Percentiles rank a stretch among this genome's conserved stretches.
Conservation (phyloP, 371 early-diverging fungal species). For the Mucor lusitanicus region DNA sequence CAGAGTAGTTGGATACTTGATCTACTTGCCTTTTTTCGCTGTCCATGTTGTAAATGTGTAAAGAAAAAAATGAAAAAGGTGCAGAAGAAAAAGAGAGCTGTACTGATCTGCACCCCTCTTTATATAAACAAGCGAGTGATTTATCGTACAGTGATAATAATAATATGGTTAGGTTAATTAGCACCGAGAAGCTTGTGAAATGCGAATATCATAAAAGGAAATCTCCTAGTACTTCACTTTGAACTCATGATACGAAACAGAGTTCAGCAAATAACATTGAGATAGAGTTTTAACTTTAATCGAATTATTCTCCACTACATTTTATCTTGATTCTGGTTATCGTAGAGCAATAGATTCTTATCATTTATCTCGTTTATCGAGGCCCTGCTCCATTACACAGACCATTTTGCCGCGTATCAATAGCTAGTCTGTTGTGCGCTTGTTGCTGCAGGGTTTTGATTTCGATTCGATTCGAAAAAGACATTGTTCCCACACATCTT, state of each 20-base stretch:
- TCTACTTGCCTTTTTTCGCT: constrained; percentile 9
- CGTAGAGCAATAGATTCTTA: background rate
- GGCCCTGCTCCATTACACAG: background rate
- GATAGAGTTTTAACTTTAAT: background rate
- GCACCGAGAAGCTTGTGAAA: background rate
- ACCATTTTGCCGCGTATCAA: background rate
- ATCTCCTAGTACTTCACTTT: background rate
- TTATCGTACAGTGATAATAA: background rate
- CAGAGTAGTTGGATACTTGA: background rate
- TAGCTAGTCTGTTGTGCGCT: background rate
- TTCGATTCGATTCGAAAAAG: background rate
- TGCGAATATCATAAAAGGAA: background rate
- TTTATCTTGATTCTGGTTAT: background rate
- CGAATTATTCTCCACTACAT: background rate
- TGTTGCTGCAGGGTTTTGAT: background rate
- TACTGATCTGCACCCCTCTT: background rate
- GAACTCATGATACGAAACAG: background rate
- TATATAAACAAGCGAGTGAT: background rate
- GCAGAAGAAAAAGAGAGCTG: background rate
- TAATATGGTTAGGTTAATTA: background rate
- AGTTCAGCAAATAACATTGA: background rate
- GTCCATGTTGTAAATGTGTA: constrained; percentile 4
- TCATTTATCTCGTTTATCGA: background rate
- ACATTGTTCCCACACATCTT: background rate
- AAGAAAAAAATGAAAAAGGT: background rate